Base-by-base conservation (phyloP, 2,329 filamentous ascomycete genomes). In the Penicillium polonicum region DNA sequence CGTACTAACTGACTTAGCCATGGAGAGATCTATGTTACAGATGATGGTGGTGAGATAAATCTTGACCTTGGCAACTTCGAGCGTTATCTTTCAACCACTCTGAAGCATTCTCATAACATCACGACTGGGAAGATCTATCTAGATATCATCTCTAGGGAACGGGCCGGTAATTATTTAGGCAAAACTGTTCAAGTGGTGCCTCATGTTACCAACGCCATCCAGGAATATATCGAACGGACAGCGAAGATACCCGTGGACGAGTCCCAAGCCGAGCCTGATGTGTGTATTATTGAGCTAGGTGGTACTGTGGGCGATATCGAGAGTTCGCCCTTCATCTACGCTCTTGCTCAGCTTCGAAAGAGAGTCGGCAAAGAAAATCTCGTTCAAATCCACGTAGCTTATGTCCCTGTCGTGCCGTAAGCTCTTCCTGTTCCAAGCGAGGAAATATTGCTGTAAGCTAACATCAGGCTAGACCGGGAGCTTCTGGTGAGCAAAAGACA, bases 71-170 rank as follows among this genome's bases (percentile, higher is more conserved):
- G 88, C 63, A 90, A 90, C 75, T 90, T 90, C 76, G 88, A 90
- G 73, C 83, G 88, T 43, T 96, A 96, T 72, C 86, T 96, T 54
- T 88, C 88, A 70, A 88, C 93, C 64, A 90, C 88, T 55, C 82
- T 97, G 60, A 91, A 86, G 9, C 83, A 88, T 60, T 92, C 96
- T 67, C 91, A 93, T 80, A 97, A 97, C 77, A 96, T 99, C 76
- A 99, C 94, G 4, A 96, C 93, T 6, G 94, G 94, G 72, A 97
- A 97, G 80, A 91, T 97, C 66, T 97, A 97, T 78, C 83, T 91
- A 70, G 86, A 89, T 68, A 92, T 97, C 53, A 92, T 96, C 68
- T 85, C 92, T 70, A 86, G 85, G 60, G 86, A 89, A 76, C 80
- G 87, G 63, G 78, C 79, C 61, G 87, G 86, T 55, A 88, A 94